Base-by-base conservation (phyloP, 805 yeast genomes). In the Metahyphopichia silvanorum region DNA sequence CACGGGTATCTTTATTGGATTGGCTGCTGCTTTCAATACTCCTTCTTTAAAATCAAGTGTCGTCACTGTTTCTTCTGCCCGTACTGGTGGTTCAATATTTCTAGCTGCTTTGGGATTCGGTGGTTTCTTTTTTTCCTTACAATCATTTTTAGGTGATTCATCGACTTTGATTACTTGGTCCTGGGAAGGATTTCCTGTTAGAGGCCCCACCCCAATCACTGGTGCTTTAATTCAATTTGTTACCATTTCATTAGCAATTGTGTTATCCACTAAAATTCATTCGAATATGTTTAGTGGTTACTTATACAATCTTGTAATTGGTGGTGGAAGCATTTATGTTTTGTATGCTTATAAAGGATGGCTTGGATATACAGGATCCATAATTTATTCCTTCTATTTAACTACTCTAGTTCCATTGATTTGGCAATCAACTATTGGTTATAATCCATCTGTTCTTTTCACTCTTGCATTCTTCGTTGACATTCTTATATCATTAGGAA, bases 111-210 rank as follows among this genome's bases (percentile, higher is more conserved):
- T 75, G 16, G 95, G 95, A 1, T 69, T 91, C 41, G 98, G 94
- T 16, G 77, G 87, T 1, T 66, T 82, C 35, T 55, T 87, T 18
- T 91, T 79, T 53, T 75, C 83, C 5, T 56, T 84, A 21, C 82
- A 80, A 44, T 84, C 94, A 10, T 75, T 81, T 66, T 56, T 88
- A 29, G 74, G 86, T 3, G 98, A 93, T 54, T 74, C 96, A 0
- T 80, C 95, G 2, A 84, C 93, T 7, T 69, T 91, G 26, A 83
- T 86, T n/a, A 69, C 81, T 29, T 93, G 97, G 97, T 77, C 79
- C n/a, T 93, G 98, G 98, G 84, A 81, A 40, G 98, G 98, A 1
- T 91, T 73, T 55, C 95, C 95, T 25, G 67, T 86, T n/a, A 63
- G 65, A 3, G 94, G 95, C 0, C 96, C 97, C 8, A 71, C 84